Evolutionary conservation across 352 stramenopile species (phyloP).

Genomic region (Phytophthora boehmeriae): DNA sequence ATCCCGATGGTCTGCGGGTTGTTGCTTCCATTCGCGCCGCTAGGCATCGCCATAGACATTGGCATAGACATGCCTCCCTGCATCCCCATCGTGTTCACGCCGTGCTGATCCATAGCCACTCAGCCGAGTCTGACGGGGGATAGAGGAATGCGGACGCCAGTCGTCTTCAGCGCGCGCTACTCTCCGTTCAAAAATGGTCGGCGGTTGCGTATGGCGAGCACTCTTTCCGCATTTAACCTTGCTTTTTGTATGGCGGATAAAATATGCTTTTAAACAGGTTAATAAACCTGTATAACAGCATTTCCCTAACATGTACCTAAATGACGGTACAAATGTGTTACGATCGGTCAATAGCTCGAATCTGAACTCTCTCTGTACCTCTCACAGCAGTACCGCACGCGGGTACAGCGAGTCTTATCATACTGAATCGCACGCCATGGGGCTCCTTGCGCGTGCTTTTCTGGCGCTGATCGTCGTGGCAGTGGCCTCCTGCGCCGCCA

Average conservation of each 20-base stretch:
- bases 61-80: conserved; percentile 68
- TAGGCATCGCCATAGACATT: conserved; percentile 66
- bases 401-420: conserved; percentile 24
- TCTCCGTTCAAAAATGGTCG: conserved; percentile 31
- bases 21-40: conserved; percentile 32
- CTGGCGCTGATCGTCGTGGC: conserved; percentile 10
- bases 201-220: conserved; percentile 2
- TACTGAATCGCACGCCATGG: conserved; percentile 8
- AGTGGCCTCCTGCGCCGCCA: conserved; percentile 16
- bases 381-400: background rate
- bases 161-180: conserved; percentile 32
- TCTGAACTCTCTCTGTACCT: background rate
- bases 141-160: conserved; percentile 10
- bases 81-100: conserved; percentile 72
- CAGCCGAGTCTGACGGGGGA: conserved; percentile 3
- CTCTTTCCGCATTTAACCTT: conserved; percentile 1
- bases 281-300: background rate
- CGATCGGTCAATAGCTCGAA: background rate
- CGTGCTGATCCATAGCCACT: conserved; percentile 61
- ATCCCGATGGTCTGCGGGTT: conserved; percentile 51
- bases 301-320: too few species aligned
- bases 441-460: conserved; percentile 16
- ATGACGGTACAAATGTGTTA: background rate
- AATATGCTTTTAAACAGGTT: background rate
- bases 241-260: background rate